Evolutionary conservation across 2,329 filamentous ascomycete species (phyloP).

Genomic region (Elsinoe arachidis): DNA sequence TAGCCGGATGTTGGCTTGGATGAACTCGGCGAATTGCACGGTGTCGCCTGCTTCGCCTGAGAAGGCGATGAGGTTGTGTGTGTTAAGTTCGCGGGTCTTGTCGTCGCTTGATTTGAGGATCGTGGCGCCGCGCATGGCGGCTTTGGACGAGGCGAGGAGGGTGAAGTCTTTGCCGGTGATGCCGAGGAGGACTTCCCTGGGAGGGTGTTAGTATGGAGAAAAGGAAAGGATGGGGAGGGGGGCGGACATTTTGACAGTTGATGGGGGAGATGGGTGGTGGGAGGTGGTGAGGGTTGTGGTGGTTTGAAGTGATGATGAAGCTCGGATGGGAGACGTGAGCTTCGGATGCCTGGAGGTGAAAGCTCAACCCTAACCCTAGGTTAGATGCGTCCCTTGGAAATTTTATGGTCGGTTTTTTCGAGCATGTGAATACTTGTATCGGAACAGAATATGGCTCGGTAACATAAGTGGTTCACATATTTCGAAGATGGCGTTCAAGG

Average conservation of each 20-base stretch:
- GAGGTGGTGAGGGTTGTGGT: not conserved
- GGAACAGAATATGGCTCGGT: not conserved
- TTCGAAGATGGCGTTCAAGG: constrained; percentile 43
- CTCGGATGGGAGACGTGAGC: constrained; percentile 12
- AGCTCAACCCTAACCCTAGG: constrained; percentile 1
- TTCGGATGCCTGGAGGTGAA: constrained; percentile 9
- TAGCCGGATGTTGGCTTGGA: constrained; percentile 95
- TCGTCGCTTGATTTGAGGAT: constrained; percentile 93
- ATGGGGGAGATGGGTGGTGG: constrained; percentile 27
- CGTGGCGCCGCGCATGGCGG: constrained; percentile 93
- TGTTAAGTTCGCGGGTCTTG: constrained; percentile 89
- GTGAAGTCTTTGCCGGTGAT: constrained; percentile 99
- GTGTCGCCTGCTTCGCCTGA: constrained; percentile 95
- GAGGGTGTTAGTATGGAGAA: constrained; percentile 35
- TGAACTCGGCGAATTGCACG: constrained; percentile 99
- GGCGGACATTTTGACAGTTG: constrained; percentile 16
- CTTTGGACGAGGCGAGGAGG: constrained; percentile 94
- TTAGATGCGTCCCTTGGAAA: not conserved
- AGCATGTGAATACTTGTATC: not conserved
- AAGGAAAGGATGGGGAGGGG: constrained; percentile 25
- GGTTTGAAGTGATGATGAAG: not conserved
- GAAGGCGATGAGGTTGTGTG: constrained; percentile 90
- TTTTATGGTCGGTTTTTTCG: constrained; percentile 1
- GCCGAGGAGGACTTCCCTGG: constrained; percentile 92
- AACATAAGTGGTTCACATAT: not conserved